Base-by-base conservation (phyloP, 2,329 filamentous ascomycete species). In the Ceratocystis huliohia region DNA sequence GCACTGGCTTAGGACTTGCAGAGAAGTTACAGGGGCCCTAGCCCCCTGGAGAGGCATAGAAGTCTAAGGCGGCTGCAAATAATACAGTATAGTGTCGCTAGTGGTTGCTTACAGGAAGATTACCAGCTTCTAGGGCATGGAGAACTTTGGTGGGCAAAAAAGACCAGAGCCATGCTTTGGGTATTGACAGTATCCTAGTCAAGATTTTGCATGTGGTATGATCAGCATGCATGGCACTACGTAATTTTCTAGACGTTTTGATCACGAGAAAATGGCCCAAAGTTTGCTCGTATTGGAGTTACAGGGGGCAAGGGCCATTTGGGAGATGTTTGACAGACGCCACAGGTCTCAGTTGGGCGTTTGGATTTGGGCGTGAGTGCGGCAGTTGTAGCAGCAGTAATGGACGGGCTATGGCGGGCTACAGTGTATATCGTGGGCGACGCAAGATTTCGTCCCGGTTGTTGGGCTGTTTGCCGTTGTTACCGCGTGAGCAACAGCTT, bases 251-350 rank as follows among this genome's bases (percentile, higher is more conserved):
- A 15, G 28, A 37, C 28, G 28, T 59, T 59, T 3, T 20, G 17
- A 59, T 59, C 56, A 59, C 56, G 17, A 33, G 53, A 33, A 57
- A 17, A 57, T 15, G 53, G 25, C 25, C 2, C 5, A 28, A 17
- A n/a, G 56, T n/a, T 37, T 37, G 28, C 56, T 59, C 56, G 56
- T 59, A 33, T 59, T 59, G 56, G 6, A 33, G 7, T n/a, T 59
- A n/a, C 56, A 59, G 56, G 33, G 28, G 28, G 20, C 25, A 30
- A 30, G 28, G 28, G 53, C 5, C 8, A 30, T 17, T 57, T 13
- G 10, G 3, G 28, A 17, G 25, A 17, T 30, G 25, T 57, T 33
- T 57, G 28, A 33, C 17, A 17, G 53, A 15, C 28, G 22, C 53
- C 22, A n/a, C 28, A n/a, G 20, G 56, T n/a, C 25, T 53, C 48